These are phyloP conservation scores for Fusarium tuaranense DNA, from an alignment of 2,329 filamentous ascomycete genomes.

Conservation along the genomic window DNA sequence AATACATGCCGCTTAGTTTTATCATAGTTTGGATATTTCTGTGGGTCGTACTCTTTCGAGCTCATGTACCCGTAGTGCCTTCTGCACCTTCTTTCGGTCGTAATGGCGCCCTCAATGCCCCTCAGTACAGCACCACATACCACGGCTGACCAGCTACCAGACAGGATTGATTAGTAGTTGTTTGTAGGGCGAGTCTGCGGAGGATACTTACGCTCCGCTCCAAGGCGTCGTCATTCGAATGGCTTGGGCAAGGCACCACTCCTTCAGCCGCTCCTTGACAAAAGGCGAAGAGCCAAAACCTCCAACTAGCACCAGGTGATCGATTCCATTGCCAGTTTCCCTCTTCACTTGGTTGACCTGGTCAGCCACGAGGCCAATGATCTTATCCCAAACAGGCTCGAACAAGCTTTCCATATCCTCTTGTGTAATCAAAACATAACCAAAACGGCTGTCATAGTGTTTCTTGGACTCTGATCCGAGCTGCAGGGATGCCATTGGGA, in stretches of 20 bases:
- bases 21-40: background rate
- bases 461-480: background rate
- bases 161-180: background rate
- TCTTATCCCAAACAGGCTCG: background rate
- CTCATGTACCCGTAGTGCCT: background rate
- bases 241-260: background rate
- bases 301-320: background rate
- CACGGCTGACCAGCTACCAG: background rate
- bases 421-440: background rate
- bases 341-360: background rate
- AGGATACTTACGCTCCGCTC: background rate
- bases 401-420: background rate
- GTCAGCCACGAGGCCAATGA: background rate
- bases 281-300: background rate
- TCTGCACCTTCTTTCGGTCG: background rate
- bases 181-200: background rate
- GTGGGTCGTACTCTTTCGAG: rapidly evolving
- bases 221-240: background rate
- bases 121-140: background rate
- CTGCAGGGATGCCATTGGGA: background rate
- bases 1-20: background rate
- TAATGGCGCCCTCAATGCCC: background rate
- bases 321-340: background rate
- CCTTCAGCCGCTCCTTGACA: background rate
- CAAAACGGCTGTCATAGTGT: background rate